Base-by-base conservation (phyloP, 768 basidiomycete species). In the Podaxis pistillaris region DNA sequence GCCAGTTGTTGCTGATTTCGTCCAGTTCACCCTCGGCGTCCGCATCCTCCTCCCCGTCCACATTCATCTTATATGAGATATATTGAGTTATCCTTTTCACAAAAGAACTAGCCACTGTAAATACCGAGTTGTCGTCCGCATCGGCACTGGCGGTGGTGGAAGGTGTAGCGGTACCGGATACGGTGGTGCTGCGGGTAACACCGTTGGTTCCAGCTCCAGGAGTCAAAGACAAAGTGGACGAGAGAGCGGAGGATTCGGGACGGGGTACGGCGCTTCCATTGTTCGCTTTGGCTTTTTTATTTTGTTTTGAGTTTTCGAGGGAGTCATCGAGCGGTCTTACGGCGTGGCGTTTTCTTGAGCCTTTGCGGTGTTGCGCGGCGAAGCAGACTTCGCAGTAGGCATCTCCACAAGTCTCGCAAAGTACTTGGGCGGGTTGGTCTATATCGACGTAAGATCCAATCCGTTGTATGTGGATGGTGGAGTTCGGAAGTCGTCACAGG, bases 361-460 rank as follows among this genome's bases (percentile, higher is more conserved):
- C 93, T 68, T 94, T 94, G 52, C 92, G 79, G 72, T 94, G 93
- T 69, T 91, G 91, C 0, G 92, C 84, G 9, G 89, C 83, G 72
- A 89, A 94, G 79, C 93, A 94, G 24, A 94, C 93, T 70, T 93
- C 89, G 64, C 93, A 94, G 69, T 86, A 94, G 19, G 79, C 73
- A 70, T 94, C 93, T 2, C 69, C 75, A 71, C 93, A 94, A 11
- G 82, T 81, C 69, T 88, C 85, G 69, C 93, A 94, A 56, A 78
- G 73, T 22, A 94, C 68, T 69, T 91, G 84, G 4, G 91, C 90
- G 60, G 93, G 91, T 71, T 94, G 93, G 77, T 94, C 93, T 94
- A 64, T 24, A 60, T 28, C 22, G 26, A 8, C 22, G n/a, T 22
- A 24, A 26, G 4, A 19, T 33, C 44, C 41, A 28, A 33, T 22